Evolutionary conservation across 768 basidiomycete genomes (phyloP).

Genomic region (Kwoniella dendrophila): DNA sequence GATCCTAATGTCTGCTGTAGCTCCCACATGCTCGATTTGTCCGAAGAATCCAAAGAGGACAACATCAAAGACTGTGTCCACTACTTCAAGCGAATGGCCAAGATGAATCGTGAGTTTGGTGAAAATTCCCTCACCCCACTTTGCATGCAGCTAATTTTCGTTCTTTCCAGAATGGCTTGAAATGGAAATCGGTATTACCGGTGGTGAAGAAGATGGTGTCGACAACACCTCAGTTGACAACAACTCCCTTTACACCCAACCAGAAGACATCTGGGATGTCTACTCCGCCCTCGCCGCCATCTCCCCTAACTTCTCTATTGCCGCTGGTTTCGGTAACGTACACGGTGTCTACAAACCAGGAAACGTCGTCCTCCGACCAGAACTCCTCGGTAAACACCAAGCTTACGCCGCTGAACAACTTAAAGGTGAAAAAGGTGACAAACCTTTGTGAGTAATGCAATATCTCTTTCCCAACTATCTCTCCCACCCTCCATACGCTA

Average conservation of each 20-base stretch:
- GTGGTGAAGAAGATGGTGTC: constrained; percentile 98
- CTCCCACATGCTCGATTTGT: constrained; percentile 98
- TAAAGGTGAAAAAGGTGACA: constrained; percentile 61
- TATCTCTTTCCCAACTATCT: constrained; percentile 9
- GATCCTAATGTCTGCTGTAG: constrained; percentile 20
- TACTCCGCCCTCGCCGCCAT: constrained; percentile 79
- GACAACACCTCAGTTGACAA: constrained; percentile 98
- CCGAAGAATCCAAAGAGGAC: constrained; percentile 76
- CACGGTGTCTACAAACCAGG: constrained; percentile 99
- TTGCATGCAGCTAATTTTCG: background rate
- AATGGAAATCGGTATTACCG: constrained; percentile 99
- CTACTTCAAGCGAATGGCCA: constrained; percentile 94
- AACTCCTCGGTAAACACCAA: constrained; percentile 90
- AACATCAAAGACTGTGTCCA: constrained; percentile 91
- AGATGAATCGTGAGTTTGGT: constrained; percentile 63
- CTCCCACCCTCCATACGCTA: constrained; percentile 35
- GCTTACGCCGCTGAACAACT: constrained; percentile 69
- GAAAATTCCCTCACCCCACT: background rate
- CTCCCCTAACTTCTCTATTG: constrained; percentile 92
- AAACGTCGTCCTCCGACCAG: constrained; percentile 90
- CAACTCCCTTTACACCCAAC: constrained; percentile 91
- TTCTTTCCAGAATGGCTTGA: constrained; percentile 80
- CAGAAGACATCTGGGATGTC: constrained; percentile 92
- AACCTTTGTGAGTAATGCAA: constrained; percentile 77
- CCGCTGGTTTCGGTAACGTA: constrained; percentile 97